Evolutionary conservation across 2,329 filamentous ascomycete genomes (phyloP).

Genomic region (Helotiales sp.): DNA sequence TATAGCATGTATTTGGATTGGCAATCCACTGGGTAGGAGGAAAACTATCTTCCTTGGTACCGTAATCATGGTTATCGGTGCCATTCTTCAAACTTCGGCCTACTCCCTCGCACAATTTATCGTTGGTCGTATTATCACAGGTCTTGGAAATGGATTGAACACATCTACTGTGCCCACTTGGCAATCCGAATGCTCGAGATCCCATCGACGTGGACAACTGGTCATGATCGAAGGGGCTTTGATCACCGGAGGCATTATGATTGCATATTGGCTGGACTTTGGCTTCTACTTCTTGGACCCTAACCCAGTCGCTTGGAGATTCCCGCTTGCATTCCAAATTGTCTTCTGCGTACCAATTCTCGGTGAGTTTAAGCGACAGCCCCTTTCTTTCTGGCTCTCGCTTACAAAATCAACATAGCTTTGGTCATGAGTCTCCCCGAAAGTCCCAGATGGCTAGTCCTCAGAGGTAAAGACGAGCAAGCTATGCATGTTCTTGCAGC

Average conservation of each 20-base stretch:
- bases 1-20: constrained; percentile 53
- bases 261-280: constrained; percentile 66
- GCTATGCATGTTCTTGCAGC: constrained; percentile 51
- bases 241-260: constrained; percentile 61
- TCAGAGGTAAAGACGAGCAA: constrained; percentile 50
- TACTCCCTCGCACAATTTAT: constrained; percentile 59
- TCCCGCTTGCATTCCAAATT: constrained; percentile 65
- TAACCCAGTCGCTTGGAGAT: constrained; percentile 60
- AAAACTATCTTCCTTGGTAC: constrained; percentile 61
- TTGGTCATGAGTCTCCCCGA: constrained; percentile 60
- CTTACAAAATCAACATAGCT: constrained; percentile 9
- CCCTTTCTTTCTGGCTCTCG: background rate
- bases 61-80: constrained; percentile 62
- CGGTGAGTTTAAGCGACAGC: background rate
- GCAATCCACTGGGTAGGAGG: constrained; percentile 62
- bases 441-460: constrained; percentile 53
- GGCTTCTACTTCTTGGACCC: constrained; percentile 57
- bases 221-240: constrained; percentile 66
- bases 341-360: constrained; percentile 64
- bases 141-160: constrained; percentile 57
- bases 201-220: constrained; percentile 62
- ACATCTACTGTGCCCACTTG: constrained; percentile 59
- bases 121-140: constrained; percentile 54
- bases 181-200: constrained; percentile 63
- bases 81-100: constrained; percentile 50